Evolutionary conservation across 495 filamentous ascomycete genomes (phyloP).

Genomic region (Penicillium daleae): DNA sequence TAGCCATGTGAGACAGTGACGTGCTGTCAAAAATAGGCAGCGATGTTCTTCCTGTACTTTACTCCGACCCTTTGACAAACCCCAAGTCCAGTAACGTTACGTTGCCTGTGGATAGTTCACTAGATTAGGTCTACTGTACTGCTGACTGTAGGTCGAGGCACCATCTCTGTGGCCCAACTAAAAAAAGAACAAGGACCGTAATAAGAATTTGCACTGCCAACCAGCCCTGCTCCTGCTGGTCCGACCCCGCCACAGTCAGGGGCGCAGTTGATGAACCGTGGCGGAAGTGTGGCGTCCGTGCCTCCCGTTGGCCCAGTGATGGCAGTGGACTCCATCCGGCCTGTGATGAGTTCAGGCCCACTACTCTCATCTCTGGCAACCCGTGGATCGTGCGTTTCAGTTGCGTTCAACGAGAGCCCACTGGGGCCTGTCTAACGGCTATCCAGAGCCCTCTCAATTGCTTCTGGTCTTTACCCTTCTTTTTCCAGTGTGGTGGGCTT

Average conservation of each 20-base stretch:
- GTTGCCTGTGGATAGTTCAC: neutral
- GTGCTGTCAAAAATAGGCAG: neutral
- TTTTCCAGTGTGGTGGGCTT: conserved; percentile 10
- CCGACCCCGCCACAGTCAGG: conserved; percentile 12
- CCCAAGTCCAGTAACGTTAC: neutral
- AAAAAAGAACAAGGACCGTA: too few species aligned
- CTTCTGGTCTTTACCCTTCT: neutral
- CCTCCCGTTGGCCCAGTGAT: conserved; percentile 45
- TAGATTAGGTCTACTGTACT: neutral
- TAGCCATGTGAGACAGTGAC: conserved; percentile 5
- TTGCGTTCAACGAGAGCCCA: neutral
- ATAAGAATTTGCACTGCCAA: conserved; percentile 2
- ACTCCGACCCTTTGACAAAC: neutral
- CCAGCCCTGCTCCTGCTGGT: neutral
- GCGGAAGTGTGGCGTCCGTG: conserved; percentile 13
- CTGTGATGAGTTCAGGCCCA: conserved; percentile 1
- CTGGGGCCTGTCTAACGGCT: neutral
- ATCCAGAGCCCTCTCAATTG: neutral
- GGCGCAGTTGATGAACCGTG: conserved; percentile 8
- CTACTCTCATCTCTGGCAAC: conserved; percentile 2
- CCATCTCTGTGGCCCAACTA: neutral
- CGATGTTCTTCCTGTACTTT: neutral
- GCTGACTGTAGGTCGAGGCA: neutral
- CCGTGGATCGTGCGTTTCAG: conserved; percentile 22
- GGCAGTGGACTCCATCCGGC: conserved; percentile 7